Evolutionary conservation across 176 grass and related monocot species (phyloP), one percentile per base, ranked within the genome.

Genomic region (Cenchrus purpureus): DNA sequence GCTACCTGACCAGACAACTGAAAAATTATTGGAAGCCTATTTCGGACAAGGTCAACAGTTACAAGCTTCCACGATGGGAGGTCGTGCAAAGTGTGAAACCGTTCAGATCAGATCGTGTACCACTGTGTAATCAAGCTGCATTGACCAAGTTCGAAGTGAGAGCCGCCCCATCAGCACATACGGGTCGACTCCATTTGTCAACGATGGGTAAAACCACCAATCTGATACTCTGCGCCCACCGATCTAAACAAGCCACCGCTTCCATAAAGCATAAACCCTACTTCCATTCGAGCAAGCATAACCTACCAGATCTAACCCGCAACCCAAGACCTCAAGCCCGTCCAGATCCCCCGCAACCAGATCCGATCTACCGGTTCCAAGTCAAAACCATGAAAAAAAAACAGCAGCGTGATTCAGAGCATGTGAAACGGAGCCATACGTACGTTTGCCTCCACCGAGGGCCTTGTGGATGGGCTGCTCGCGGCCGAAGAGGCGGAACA

Each of bases 381-480:
- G 84, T 20, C 79, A 68, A 90, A 63, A 8, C 0, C 2, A 11
- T 28, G 17, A 1, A 25, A 14, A 16, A 13, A 69, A 5, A 45
- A 8, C 44, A 32, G 15, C 5, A 63, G 60, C 84, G 46, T 1
- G 3, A 31, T 3, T 19, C 2, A 81, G 32, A 69, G 48, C 40
- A 14, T 32, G 25, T 32, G 25, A 3, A 83, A 73, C 20, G 72
- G 81, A 52, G 32, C 29, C 79, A 17, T 94, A 99, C 97, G 81
- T 94, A 99, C 97, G 81, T 76, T 99, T 96, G 83, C 97, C 91
- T 63, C 91, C 96, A 16, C 96, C 96, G 84, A 98, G 87, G 51
- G 92, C 89, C 43, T 84, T 88, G 81, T 95, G 96, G 71, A 98
- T 92, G 10, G 93, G 93, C 74, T 90, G 84, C 86, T 95, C 79